Percentiles rank a stretch among this genome's conserved stretches.
phyloP scores from a whole-genome alignment of 2,329 filamentous ascomycete genomes.

The Penicillium sp. region DNA sequence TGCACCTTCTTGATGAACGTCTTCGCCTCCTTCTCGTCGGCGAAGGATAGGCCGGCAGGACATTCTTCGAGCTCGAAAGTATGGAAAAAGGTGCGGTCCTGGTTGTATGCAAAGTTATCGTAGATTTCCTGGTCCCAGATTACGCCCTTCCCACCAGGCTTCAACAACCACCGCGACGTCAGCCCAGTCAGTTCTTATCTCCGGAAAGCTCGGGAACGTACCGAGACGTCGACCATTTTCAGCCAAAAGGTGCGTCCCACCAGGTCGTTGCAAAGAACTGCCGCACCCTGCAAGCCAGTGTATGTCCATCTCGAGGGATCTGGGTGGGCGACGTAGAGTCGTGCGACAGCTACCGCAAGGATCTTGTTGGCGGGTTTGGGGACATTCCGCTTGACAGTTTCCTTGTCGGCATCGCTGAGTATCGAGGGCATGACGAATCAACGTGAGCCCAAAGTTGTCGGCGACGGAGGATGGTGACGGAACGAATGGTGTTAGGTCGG shows the following conservation, averaged over 20 bases:
- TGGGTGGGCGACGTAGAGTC: slow-evolving; percentile 89
- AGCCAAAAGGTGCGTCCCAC: slow-evolving; percentile 96
- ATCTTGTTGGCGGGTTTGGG: slow-evolving; percentile 97
- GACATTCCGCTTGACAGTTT: slow-evolving; percentile 89
- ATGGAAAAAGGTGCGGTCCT: slow-evolving; percentile 96
- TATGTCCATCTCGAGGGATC: slow-evolving; percentile 85
- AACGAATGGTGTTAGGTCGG: slow-evolving; percentile 9
- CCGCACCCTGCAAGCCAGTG: slow-evolving; percentile 87
- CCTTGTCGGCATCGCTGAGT: slow-evolving; percentile 89
- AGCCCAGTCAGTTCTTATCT: slow-evolving; percentile 5
- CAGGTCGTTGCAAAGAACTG: slow-evolving; percentile 86
- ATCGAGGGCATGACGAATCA: slow-evolving; percentile 57
- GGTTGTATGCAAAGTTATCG: slow-evolving; percentile 90
- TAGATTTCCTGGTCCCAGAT: slow-evolving; percentile 99
- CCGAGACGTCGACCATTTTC: slow-evolving; percentile 94
- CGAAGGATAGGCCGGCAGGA: slow-evolving; percentile 83
- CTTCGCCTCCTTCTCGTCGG: slow-evolving; percentile 95
- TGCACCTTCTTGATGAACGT: slow-evolving; percentile 97
- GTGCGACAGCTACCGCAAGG: slow-evolving; percentile 87
- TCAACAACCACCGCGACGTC: slow-evolving; percentile 12
- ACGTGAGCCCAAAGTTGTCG: slow-evolving; percentile 4
- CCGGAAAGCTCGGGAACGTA: slow-evolving; percentile 49
- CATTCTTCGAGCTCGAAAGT: slow-evolving; percentile 95
- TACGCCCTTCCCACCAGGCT: slow-evolving; percentile 77
- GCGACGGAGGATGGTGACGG: slow-evolving; percentile 7